phyloP scores from a whole-genome alignment of 164 flowering plant species.

The Tetrastigma voinierianum region DNA sequence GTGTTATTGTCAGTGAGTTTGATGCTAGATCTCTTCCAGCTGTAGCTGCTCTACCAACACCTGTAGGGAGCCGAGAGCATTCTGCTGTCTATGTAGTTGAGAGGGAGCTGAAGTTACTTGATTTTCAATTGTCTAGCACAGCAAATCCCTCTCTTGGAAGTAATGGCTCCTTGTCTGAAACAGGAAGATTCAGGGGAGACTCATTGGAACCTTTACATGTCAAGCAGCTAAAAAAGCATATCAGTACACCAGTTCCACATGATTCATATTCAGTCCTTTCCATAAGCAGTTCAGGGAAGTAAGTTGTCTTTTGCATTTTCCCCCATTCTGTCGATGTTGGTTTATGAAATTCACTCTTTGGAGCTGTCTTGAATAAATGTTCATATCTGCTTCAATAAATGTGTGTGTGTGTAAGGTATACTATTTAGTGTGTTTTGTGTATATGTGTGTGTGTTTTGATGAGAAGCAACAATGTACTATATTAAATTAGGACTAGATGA shows the following conservation, averaged over 20 bases:
- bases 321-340: slow-evolving; percentile 1
- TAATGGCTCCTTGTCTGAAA: slow-evolving; percentile 76
- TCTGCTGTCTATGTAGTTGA: slow-evolving; percentile 86
- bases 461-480: too few species aligned
- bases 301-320: slow-evolving; percentile 31
- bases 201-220: slow-evolving; percentile 66
- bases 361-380: neutral
- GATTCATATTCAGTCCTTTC: slow-evolving; percentile 95
- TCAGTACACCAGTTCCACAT: slow-evolving; percentile 93
- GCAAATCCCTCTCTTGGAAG: slow-evolving; percentile 89
- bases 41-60: slow-evolving; percentile 80
- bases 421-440: too few species aligned
- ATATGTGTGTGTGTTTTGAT: too few species aligned
- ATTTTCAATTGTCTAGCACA: slow-evolving; percentile 74
- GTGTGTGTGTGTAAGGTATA: too few species aligned
- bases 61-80: slow-evolving; percentile 84
- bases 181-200: slow-evolving; percentile 73
- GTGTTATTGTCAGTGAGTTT: slow-evolving; percentile 90
- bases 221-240: slow-evolving; percentile 89
- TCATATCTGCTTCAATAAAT: too few species aligned
- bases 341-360: slow-evolving; percentile 1
- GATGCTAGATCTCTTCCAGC: slow-evolving; percentile 94
- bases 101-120: slow-evolving; percentile 77
- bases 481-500: too few species aligned
- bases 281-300: slow-evolving; percentile 98